Base-by-base conservation (phyloP, 768 basidiomycete species). In the Scleroderma citrinum region DNA sequence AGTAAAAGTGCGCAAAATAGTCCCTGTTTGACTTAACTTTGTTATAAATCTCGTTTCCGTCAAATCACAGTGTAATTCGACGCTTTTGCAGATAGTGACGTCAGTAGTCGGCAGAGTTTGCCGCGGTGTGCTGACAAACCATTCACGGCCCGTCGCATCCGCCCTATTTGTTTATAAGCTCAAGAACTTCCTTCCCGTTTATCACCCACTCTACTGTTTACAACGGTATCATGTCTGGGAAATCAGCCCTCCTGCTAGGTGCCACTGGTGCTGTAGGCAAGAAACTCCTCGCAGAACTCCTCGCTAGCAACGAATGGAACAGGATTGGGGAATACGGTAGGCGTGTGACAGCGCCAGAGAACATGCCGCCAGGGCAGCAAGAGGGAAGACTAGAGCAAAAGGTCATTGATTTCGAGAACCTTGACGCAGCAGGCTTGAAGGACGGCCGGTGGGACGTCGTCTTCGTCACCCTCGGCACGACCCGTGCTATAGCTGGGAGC, bases 391-490 rank as follows among this genome's bases (percentile, higher is more conserved):
- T 92, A 17, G 75, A 79, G 51, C 85, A 88, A 66, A 78, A 81
- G 57, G 68, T 67, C 2, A 72, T 87, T 46, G 78, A 87, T 61
- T 87, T 85, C 57, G 86, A 89, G 58, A 82, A 81, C 49, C 57
- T 84, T 6, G 74, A 73, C 7, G 71, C 72, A 39, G 69, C 75
- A 2, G 74, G 72, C 5, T 55, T 87, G 55, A 71, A 72, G 38
- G 70, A 76, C 1, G 76, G 73, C 8, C 77, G 76, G 38, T 88
- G 84, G 81, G 86, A 89, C 63, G 81, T 85, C 19, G 82, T 92
- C 0, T 84, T 82, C 58, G 79, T 92, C 52, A 74, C 85, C 71
- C 64, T 91, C 8, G 89, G 87, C 7, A 90, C 87, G 17, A 82
- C 80, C 12, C 72, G 67, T 21, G 76, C 73, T 14, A 50, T 29